These are phyloP conservation scores for Noccaea caerulescens DNA, from an alignment of 345 rosid genomes.

Conservation along the genomic window DNA sequence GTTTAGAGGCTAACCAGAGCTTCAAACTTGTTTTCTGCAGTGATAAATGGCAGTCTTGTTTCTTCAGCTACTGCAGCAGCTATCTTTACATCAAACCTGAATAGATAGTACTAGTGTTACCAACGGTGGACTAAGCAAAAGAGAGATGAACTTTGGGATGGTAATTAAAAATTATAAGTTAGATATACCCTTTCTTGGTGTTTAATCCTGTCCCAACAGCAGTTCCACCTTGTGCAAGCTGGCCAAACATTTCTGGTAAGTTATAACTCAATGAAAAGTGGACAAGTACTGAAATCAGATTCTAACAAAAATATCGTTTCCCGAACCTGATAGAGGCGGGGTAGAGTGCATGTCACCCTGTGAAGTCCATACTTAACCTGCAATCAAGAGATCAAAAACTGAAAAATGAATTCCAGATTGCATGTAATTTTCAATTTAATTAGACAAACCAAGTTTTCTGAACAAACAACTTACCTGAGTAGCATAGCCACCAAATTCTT, in stretches of 20 bases:
- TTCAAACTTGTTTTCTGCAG: slow-evolving; percentile 98
- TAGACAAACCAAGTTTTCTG: neutral
- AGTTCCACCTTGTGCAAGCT: slow-evolving; percentile 99
- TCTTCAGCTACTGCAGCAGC: slow-evolving; percentile 95
- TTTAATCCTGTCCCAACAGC: slow-evolving; percentile 99
- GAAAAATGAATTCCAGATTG: neutral
- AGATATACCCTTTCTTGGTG: slow-evolving; percentile 88
- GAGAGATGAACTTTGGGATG: slow-evolving; percentile 9
- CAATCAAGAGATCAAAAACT: slow-evolving; percentile 14
- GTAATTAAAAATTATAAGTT: slow-evolving; percentile 3
- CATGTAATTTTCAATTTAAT: slow-evolving; percentile 20
- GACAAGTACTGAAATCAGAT: slow-evolving; percentile 20
- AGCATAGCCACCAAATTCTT: slow-evolving; percentile 96
- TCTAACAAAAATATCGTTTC: slow-evolving; percentile 24
- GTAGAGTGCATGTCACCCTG: slow-evolving; percentile 71
- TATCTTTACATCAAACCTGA: slow-evolving; percentile 87
- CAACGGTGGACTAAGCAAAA: slow-evolving; percentile 14
- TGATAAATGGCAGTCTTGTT: slow-evolving; percentile 82
- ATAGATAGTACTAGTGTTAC: slow-evolving; percentile 31
- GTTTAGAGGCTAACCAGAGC: slow-evolving; percentile 74
- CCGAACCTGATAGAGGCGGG: slow-evolving; percentile 85
- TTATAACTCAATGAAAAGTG: slow-evolving; percentile 45
- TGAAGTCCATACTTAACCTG: slow-evolving; percentile 92
- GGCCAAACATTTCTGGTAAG: slow-evolving; percentile 45
- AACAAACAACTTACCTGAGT: slow-evolving; percentile 66